Base-by-base conservation (phyloP, 1,139 yeast genomes). In the Zygoascus meyerae region DNA sequence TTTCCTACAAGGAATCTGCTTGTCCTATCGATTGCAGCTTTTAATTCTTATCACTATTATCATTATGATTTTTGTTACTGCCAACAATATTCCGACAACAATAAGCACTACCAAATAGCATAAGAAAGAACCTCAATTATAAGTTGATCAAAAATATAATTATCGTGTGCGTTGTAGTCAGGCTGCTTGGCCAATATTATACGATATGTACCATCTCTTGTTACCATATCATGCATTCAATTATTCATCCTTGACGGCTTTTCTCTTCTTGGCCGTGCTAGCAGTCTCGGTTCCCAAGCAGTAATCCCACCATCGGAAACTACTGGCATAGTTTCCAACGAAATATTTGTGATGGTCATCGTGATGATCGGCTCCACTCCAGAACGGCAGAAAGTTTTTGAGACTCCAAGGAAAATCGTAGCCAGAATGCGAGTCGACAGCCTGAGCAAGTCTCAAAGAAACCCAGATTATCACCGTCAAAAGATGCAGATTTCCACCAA, bases 311-410 rank as follows among this genome's bases (percentile, higher is more conserved):
- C 92, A 85, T 69, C 95, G 80, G 75, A 90, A 90, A 34, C 90
- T 80, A 46, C 94, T 83, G 21, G 96, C 94, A 65, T 86, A 90
- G 69, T 87, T 87, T 48, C 97, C 97, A 56, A 79, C 83, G 68
- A 90, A 90, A 69, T 82, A 87, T 64, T 86, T 95, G 66, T 90
- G 97, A 66, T 90, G 97, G 64, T 86, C 87, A 65, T 90, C 97
- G 64, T 90, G 97, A 67, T 90, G 97, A 60, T 86, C 97, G 16
- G 97, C 97, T 50, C 97, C 97, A 14, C 97, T 95, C 97, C 97
- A 90, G 68, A 90, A 76, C 35, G 97, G 96, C 48, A 90, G 63
- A 67, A 87, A 81, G 61, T 87, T 84, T 69, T 86, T 87, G 63
- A 90, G 75, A 6, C 95, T 86, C 89, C 95, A 83, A 48, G 97